Evolutionary conservation across 2,329 filamentous ascomycete genomes (phyloP), one percentile per base, ranked within the genome.

Genomic region (Septoria linicola): DNA sequence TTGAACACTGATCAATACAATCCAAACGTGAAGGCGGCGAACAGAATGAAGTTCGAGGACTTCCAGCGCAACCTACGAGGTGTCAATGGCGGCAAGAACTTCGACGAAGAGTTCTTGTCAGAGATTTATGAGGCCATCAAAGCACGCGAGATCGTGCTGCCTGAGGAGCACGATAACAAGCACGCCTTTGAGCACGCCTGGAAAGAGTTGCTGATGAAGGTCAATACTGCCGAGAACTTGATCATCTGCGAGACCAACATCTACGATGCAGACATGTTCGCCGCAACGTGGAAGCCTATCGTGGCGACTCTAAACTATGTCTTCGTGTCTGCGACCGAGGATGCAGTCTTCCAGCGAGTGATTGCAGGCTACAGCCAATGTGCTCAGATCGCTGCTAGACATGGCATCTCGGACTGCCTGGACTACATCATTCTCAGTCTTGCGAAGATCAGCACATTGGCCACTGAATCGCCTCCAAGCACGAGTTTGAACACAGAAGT

Each of bases 301-400:
- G 80, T 99, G 31, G 91, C 93, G 3, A 97, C 95, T 0, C 76
- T 99, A 48, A 95, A 93, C 10, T 99, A 97, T 66, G 93, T 99
- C 3, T 99, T 99, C 74, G 95, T 97, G 86, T 97, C 92, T 30
- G 95, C 95, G 13, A 95, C 90, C 0, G 95, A 99, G 65, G 93
- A 99, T 68, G 83, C 92, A 0, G 93, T 99, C 2, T 99, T 96
- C 67, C 89, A 89, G 30, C 83, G 93, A 53, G 88, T 99, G 14
- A 89, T 97, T 21, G 88, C 88, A 41, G 93, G 93, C 1, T 99
- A 99, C 65, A 89, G 96, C 63, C 92, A 99, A 69, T 97, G 92
- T 68, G 91, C 93, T 14, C 86, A 89, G 53, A 95, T 99, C 59
- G 92, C 93, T 4, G 84, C 89, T 6, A 88, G 84, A 64, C 92